phyloP scores from a whole-genome alignment of 345 rosid genomes.

The Murraya koenigii region DNA sequence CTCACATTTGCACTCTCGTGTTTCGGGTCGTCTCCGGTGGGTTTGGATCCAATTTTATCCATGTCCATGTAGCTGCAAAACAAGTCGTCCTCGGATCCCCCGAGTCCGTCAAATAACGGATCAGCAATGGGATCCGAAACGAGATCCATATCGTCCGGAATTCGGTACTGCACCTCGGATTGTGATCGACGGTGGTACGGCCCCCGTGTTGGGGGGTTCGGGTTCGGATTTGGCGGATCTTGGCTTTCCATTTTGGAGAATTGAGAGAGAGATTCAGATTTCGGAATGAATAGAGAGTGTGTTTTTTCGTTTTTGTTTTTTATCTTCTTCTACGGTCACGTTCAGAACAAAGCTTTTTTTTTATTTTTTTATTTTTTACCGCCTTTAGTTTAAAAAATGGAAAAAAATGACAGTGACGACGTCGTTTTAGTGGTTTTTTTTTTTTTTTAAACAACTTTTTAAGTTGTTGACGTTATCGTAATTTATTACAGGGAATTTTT shows the following conservation, averaged over 20 bases:
- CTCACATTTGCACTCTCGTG: conserved; percentile 26
- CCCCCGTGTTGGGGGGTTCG: conserved; percentile 31
- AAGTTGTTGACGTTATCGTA: no score
- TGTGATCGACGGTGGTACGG: conserved; percentile 77
- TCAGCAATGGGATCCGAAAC: conserved; percentile 67
- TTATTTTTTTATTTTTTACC: neutral
- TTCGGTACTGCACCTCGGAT: conserved; percentile 75
- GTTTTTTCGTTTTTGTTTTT: neutral
- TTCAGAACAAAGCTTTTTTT: neutral
- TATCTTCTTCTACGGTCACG: neutral
- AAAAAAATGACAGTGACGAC: neutral
- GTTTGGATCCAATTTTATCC: conserved; percentile 66
- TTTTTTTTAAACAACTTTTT: neutral
- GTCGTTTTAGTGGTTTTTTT: neutral
- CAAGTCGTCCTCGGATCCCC: conserved; percentile 77
- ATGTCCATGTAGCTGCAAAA: conserved; percentile 79
- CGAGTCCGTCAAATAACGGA: conserved; percentile 58
- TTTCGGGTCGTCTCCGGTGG: conserved; percentile 36
- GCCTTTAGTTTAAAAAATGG: neutral
- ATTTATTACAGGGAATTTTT: no score
- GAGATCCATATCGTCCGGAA: conserved; percentile 70
- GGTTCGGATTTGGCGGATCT: conserved; percentile 31
- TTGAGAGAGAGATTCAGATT: conserved; percentile 18
- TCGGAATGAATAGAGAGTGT: neutral
- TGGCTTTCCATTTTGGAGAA: conserved; percentile 38